Conservation (phyloP, 2,329 filamentous ascomycete genomes). For the Pleoardoris graminearum region DNA sequence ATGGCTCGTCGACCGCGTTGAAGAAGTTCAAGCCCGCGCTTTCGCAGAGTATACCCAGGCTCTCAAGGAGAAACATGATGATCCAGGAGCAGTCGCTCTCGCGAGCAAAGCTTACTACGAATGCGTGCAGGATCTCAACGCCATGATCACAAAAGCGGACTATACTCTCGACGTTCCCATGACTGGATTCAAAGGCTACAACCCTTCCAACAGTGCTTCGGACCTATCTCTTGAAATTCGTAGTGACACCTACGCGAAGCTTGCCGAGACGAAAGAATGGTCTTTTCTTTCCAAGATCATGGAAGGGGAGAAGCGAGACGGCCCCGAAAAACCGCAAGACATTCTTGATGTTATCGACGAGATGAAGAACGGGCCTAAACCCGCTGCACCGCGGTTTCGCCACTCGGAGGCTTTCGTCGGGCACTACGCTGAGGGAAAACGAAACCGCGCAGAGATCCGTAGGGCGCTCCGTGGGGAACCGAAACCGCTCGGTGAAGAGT, state of each 20-base stretch:
- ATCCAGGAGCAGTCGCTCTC: conserved; percentile 9
- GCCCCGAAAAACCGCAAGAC: not conserved
- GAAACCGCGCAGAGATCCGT: conserved; percentile 16
- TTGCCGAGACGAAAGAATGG: conserved; percentile 13
- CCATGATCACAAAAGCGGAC: conserved; percentile 14
- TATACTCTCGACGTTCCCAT: conserved; percentile 18
- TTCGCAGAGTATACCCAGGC: conserved; percentile 7
- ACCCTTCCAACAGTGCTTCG: not conserved
- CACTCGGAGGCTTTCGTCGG: conserved; percentile 16
- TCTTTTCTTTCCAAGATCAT: conserved; percentile 9
- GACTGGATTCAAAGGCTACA: conserved; percentile 22
- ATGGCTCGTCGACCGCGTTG: conserved; percentile 23
- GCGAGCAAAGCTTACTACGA: conserved; percentile 24
- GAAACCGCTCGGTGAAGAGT: conserved; percentile 10
- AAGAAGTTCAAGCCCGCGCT: conserved; percentile 17
- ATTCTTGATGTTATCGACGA: not conserved
- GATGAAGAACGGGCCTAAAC: conserved; percentile 10
- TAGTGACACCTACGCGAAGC: conserved; percentile 7
- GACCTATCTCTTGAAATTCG: conserved; percentile 10
- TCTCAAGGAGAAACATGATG: conserved; percentile 7
- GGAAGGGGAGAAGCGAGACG: conserved; percentile 8
- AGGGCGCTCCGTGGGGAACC: conserved; percentile 15
- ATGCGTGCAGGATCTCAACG: conserved; percentile 21
- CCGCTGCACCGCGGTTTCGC: conserved; percentile 15
- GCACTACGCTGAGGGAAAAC: conserved; percentile 18